phyloP scores from a whole-genome alignment of 768 basidiomycete genomes.

The Mrakia frigida region DNA sequence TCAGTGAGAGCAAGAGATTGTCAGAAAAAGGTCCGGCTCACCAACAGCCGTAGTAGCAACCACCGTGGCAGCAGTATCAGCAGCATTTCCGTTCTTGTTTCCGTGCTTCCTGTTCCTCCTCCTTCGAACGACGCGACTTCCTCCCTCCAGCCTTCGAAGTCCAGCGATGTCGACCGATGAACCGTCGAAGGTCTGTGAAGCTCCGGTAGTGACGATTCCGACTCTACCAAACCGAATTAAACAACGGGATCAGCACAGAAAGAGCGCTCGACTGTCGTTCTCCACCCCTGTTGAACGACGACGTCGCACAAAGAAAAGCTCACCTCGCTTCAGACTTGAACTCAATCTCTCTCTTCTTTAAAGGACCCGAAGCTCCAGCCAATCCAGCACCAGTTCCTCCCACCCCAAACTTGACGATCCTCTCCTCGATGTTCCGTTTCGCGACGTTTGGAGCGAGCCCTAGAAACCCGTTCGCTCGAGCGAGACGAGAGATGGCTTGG shows the following conservation, averaged over 20 bases:
- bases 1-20: background rate
- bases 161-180: background rate
- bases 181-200: background rate
- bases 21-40: too few species aligned
- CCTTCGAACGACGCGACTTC: background rate
- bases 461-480: background rate
- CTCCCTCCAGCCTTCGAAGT: background rate
- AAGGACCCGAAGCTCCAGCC: background rate
- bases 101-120: background rate
- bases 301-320: background rate
- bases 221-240: background rate
- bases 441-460: background rate
- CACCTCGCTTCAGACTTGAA: background rate
- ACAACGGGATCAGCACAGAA: background rate
- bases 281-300: background rate
- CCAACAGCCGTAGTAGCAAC: too few species aligned
- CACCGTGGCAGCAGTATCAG: background rate
- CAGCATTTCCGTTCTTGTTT: background rate
- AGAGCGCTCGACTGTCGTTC: background rate
- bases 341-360: constrained; percentile 2
- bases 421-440: background rate
- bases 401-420: background rate
- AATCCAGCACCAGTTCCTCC: background rate
- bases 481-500: background rate
- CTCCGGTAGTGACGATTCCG: background rate